Evolutionary conservation across 2,329 filamentous ascomycete species (phyloP).

Genomic region (Phaeosphaeriaceae sp.): DNA sequence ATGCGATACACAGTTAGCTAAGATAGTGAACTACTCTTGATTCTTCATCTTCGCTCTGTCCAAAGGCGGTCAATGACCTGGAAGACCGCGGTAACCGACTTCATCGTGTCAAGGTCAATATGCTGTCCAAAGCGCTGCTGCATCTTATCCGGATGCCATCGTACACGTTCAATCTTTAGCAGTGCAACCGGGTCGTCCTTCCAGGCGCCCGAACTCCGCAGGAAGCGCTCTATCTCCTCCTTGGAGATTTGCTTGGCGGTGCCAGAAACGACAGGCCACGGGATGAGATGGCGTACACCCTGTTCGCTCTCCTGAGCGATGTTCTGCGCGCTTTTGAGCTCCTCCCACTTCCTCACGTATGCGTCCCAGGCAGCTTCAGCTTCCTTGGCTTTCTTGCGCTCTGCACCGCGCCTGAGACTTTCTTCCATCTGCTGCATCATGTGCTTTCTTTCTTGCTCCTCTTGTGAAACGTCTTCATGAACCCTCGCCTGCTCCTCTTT

Average conservation of each 20-base stretch:
- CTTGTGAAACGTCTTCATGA: conserved; percentile 50
- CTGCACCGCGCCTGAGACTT: conserved; percentile 71
- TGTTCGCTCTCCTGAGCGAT: conserved; percentile 15
- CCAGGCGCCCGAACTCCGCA: conserved; percentile 61
- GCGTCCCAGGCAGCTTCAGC: conserved; percentile 68
- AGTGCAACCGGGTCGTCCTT: conserved; percentile 53
- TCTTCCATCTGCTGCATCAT: conserved; percentile 72
- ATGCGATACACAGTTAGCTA: neutral
- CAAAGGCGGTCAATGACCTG: conserved; percentile 87
- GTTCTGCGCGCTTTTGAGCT: conserved; percentile 43
- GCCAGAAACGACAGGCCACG: conserved; percentile 78
- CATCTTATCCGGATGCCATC: conserved; percentile 98
- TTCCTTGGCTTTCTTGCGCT: conserved; percentile 62
- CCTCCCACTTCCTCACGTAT: conserved; percentile 71
- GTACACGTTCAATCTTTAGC: conserved; percentile 83
- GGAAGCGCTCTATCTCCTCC: conserved; percentile 72
- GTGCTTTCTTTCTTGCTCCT: conserved; percentile 51
- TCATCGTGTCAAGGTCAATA: conserved; percentile 75
- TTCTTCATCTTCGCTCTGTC: conserved; percentile 58
- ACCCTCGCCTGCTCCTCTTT: conserved; percentile 44
- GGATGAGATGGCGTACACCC: conserved; percentile 53
- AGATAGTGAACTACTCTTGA: neutral
- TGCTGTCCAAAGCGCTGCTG: conserved; percentile 81
- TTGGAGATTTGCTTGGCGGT: conserved; percentile 63
- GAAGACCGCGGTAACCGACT: conserved; percentile 86